Evolutionary conservation across 768 basidiomycete species (phyloP), one percentile per base, ranked within the genome.

Genomic region (Lenzites betulinus): DNA sequence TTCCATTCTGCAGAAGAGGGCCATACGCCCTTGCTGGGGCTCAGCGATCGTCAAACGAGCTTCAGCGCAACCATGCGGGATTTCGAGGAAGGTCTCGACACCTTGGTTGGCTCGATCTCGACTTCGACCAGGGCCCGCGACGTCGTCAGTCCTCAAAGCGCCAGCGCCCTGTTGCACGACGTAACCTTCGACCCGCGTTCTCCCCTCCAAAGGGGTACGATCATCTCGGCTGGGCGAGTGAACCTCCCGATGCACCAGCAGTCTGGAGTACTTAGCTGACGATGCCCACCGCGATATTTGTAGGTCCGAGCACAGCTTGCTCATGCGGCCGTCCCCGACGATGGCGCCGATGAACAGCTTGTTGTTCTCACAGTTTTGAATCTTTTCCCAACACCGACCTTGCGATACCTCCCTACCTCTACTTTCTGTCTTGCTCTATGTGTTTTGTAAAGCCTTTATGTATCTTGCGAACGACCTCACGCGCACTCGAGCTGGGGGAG

Each of bases 181-280:
- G 39, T 36, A 18, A 23, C 49, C 12, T 56, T 64, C 53, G 62
- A 64, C 54, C 62, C 62, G 43, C 62, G 62, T 5, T 64, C 62
- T 38, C 62, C 62, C 13, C 36, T 63, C 26, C 62, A 64, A 11
- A 28, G 51, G 33, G 62, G 58, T 1, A 59, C 62, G 18, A 22
- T 42, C 30, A 48, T 64, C 2, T 53, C 58, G 5, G 15, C 58
- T 5, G 44, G 58, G 62, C 59, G 44, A 53, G 62, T 59, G 47
- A 12, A 28, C 47, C 6, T 35, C 2, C 5, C 7, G 13, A 4
- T 30, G 16, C 8, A 18, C 26, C 7, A 18, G 11, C 18, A 16
- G n/a, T 50, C 30, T 18, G 30, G 26, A 48, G 2, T 48, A n/a
- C 16, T 7, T 25, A 36, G 9, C 33, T 35, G 7, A 9, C 11